Evolutionary conservation across 177 flowering plant species (phyloP), one percentile per base, ranked within the genome.

Genomic region (Telopea speciosissima): DNA sequence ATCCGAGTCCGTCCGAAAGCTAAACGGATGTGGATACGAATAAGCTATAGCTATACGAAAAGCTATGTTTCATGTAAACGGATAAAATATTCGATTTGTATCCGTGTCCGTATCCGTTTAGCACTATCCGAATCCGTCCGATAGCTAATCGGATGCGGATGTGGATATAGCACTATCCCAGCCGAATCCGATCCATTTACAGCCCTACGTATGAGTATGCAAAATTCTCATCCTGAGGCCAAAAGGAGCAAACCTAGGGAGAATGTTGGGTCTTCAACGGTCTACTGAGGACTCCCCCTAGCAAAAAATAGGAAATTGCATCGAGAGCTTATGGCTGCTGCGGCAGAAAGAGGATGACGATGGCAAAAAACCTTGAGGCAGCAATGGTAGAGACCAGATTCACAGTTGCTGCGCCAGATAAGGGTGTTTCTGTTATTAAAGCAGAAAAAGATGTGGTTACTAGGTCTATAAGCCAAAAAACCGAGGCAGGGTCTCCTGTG

Each of bases 281-380:
- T 70, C 28, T 69, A n/a, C 79, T 21, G 89, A 78, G 59, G 91
- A 81, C 73, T 82, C 91, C 44, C 80, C 84, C 72, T 89, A 76
- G 82, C 71, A 21, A 80, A 75, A 76, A 79, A 69, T 66, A 80
- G 93, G 71, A 74, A 83, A 66, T 22, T 79, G 72, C 90, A 87
- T 85, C 81, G 99, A 65, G 99, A 95, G 81, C 77, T 90, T 25
- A 90, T 82, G 93, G 97, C 97, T 3, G 92, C 97, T 1, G 98
- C 99, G 1, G 99, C 98, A 0, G 99, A 96, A 90, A 81, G 84
- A 79, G 98, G 67, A 84, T 95, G 92, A 68, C 80, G 77, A 78
- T 68, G 49, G 68, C 82, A 33, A 71, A 64, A 62, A 70, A 17
- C 0, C 66, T 45, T 19, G 62, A 60, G 4, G 14, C 72, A 33